phyloP scores from a whole-genome alignment of 2,329 filamentous ascomycete species.

The Claviceps africana region DNA sequence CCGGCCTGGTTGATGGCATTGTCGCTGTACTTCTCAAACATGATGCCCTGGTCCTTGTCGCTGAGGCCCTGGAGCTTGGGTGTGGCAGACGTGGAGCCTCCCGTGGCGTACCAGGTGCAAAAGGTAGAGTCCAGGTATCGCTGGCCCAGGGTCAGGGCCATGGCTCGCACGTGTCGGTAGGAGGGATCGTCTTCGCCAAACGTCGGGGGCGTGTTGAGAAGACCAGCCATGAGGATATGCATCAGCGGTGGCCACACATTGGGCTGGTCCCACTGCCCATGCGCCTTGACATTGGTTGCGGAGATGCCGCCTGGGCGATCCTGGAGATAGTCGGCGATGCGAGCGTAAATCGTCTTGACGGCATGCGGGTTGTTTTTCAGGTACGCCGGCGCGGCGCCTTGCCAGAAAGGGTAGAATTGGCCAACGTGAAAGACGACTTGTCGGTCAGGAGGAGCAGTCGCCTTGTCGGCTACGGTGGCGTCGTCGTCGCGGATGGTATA shows the following conservation, averaged over 20 bases:
- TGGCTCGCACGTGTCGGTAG: constrained; percentile 37
- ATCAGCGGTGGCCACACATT: constrained; percentile 57
- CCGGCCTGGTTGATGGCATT: constrained; percentile 46
- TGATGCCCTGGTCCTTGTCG: constrained; percentile 36
- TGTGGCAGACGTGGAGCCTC: constrained; percentile 41
- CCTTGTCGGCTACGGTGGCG: constrained; percentile 14
- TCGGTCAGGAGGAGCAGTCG: constrained; percentile 35
- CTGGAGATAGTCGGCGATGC: constrained; percentile 38
- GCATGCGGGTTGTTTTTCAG: constrained; percentile 46
- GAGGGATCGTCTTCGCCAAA: constrained; percentile 38
- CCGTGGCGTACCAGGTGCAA: constrained; percentile 56
- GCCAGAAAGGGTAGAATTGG: constrained; percentile 58
- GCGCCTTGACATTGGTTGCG: constrained; percentile 45
- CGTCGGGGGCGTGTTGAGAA: constrained; percentile 45
- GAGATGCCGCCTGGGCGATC: constrained; percentile 41
- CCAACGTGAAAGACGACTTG: constrained; percentile 44
- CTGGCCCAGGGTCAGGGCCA: constrained; percentile 46
- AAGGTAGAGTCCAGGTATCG: constrained; percentile 54
- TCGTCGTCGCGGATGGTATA: constrained; percentile 37
- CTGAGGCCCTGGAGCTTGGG: constrained; percentile 35
- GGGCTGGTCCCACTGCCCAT: constrained; percentile 57
- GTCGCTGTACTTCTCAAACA: constrained; percentile 58
- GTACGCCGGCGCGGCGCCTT: constrained; percentile 43
- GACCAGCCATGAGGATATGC: constrained; percentile 48
- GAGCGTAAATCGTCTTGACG: constrained; percentile 38